Conservation (phyloP, 2,329 filamentous ascomycete species). For the Colletotrichum orbiculare region DNA sequence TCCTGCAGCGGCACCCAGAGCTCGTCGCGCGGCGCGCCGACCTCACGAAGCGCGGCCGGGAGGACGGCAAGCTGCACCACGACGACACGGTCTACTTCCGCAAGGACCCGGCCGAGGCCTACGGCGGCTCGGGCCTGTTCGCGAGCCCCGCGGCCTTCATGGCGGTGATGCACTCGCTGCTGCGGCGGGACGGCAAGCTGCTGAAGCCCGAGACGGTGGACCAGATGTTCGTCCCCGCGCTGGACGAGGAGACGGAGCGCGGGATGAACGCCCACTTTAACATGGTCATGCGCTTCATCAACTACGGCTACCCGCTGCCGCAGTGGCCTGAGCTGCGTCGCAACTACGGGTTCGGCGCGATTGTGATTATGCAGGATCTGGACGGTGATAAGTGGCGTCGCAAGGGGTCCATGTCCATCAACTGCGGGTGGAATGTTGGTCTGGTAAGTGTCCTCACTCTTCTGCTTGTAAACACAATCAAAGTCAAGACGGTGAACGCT, state of each 20-base stretch:
- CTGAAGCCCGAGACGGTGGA: slow-evolving; percentile 54
- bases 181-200: slow-evolving; percentile 59
- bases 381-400: slow-evolving; percentile 15
- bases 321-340: slow-evolving; percentile 17
- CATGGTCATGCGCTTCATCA: slow-evolving; percentile 13
- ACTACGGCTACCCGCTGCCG: slow-evolving; percentile 13
- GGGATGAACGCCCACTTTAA: slow-evolving; percentile 19
- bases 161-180: slow-evolving; percentile 56
- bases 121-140: slow-evolving; percentile 49
- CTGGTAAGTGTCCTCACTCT: background rate
- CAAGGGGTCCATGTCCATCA: slow-evolving; percentile 14
- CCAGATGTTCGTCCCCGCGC: slow-evolving; percentile 54
- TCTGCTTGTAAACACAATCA: background rate
- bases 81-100: slow-evolving; percentile 32
- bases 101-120: slow-evolving; percentile 36
- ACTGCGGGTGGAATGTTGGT: slow-evolving; percentile 4
- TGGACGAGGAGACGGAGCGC: slow-evolving; percentile 14
- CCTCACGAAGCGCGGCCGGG: slow-evolving; percentile 32
- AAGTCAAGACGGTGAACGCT: no score
- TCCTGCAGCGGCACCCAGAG: slow-evolving; percentile 42
- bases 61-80: slow-evolving; percentile 26
- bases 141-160: slow-evolving; percentile 53
- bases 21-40: background rate
- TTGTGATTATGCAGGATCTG: slow-evolving; percentile 16
- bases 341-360: slow-evolving; percentile 15